phyloP scores from a whole-genome alignment of 345 rosid genomes.

The Ceriops zippeliana region DNA sequence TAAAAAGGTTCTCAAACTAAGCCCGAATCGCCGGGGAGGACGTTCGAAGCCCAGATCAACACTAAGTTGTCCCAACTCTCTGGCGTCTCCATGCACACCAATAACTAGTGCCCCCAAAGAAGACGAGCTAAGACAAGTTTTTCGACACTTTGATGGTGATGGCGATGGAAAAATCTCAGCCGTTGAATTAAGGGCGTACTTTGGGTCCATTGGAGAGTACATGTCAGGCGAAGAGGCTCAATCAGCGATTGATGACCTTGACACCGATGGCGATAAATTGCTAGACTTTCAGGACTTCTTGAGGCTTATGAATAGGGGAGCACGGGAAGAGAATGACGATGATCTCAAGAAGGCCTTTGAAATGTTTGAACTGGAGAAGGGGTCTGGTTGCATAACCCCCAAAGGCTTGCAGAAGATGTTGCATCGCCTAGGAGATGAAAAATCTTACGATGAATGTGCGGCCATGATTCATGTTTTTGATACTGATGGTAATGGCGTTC shows the following conservation, averaged over 20 bases:
- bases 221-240: conserved; percentile 57
- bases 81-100: conserved; percentile 11
- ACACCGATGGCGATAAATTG: conserved; percentile 60
- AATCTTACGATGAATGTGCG: conserved; percentile 62
- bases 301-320: conserved; percentile 48
- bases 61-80: conserved; percentile 15
- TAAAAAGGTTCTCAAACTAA: conserved; percentile 28
- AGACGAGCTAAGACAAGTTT: conserved; percentile 52
- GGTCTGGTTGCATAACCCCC: conserved; percentile 73
- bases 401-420: conserved; percentile 73
- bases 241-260: conserved; percentile 52
- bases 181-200: conserved; percentile 58
- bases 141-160: conserved; percentile 57
- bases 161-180: conserved; percentile 79
- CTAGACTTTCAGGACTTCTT: conserved; percentile 65
- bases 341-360: conserved; percentile 74
- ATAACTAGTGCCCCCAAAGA: conserved; percentile 13
- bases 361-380: conserved; percentile 82
- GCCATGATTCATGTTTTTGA: conserved; percentile 80
- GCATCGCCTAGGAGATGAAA: conserved; percentile 60
- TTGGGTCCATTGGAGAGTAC: conserved; percentile 70
- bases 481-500: conserved; percentile 76
- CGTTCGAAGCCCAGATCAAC: conserved; percentile 22
- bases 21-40: conserved; percentile 17
- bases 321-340: conserved; percentile 29